Percentiles rank a stretch among this genome's conserved stretches.
These are phyloP conservation scores for Pythium periplocum DNA, from an alignment of 352 stramenopile species.

Conservation along the genomic window DNA sequence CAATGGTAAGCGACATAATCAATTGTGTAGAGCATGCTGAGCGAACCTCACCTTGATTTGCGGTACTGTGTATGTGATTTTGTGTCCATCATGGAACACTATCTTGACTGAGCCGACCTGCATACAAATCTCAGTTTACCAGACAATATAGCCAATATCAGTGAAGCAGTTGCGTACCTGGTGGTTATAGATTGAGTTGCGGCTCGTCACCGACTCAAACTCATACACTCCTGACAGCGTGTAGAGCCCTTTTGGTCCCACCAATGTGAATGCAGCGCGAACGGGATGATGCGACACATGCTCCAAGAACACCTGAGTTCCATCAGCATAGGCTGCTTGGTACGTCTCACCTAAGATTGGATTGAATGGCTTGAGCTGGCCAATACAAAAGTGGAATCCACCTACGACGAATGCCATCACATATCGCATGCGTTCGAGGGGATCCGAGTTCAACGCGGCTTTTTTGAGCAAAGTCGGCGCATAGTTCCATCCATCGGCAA, in stretches of 20 bases:
- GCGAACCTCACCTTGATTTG: constrained; percentile 50
- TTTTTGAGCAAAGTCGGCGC: constrained; percentile 72
- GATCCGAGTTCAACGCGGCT: constrained; percentile 42
- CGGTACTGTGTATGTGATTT: constrained; percentile 60
- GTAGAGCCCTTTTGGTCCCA: constrained; percentile 43
- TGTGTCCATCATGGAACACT: constrained; percentile 44
- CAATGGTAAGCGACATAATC: too few relatives aligned
- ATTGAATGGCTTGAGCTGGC: constrained; percentile 79
- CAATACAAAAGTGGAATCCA: constrained; percentile 67
- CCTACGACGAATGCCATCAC: constrained; percentile 65
- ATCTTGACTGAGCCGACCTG: constrained; percentile 23
- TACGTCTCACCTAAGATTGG: constrained; percentile 79
- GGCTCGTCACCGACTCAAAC: constrained; percentile 63
- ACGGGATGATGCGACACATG: constrained; percentile 72
- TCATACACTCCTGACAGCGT: constrained; percentile 53
- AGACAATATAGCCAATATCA: background rate
- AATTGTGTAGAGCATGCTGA: too few relatives aligned
- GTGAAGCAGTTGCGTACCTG: constrained; percentile 21
- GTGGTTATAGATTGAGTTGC: constrained; percentile 67
- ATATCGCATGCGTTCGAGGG: constrained; percentile 63
- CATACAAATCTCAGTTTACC: background rate
- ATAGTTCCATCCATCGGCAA: constrained; percentile 73
- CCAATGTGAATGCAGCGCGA: constrained; percentile 51
- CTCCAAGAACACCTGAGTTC: constrained; percentile 61
- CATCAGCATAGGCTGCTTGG: constrained; percentile 64